Percentiles rank a stretch among this genome's conserved stretches.
Conservation (phyloP, 2,329 filamentous ascomycete species). For the Stagonosporopsis chrysanthemi region DNA sequence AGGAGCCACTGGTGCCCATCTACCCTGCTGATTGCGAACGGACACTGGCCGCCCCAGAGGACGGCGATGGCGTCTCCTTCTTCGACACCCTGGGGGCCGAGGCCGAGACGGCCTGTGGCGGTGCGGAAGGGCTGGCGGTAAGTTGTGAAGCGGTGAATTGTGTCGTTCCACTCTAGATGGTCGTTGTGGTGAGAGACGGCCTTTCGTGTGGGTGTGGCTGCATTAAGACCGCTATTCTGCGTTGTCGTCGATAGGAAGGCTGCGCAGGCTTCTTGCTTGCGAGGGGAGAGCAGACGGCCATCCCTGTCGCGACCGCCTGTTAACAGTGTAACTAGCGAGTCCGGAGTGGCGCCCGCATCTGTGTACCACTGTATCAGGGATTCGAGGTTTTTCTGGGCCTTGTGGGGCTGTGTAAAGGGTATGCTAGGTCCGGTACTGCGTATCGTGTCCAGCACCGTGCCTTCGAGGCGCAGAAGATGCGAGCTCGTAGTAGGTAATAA, state of each 20-base stretch:
- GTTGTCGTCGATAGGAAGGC: background rate
- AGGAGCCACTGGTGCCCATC: constrained; percentile 5
- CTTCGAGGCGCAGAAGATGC: constrained; percentile 13
- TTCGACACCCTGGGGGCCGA: constrained; percentile 15
- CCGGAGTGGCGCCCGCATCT: background rate
- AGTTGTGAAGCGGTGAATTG: constrained; percentile 15
- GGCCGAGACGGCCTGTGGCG: constrained; percentile 16
- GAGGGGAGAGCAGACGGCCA: background rate
- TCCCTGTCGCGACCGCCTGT: constrained; percentile 13
- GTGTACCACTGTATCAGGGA: constrained; percentile 16
- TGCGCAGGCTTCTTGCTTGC: background rate
- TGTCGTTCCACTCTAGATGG: background rate
- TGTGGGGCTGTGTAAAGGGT: background rate
- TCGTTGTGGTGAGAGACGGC: background rate
- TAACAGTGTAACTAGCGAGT: constrained; percentile 13
- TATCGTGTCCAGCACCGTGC: constrained; percentile 13
- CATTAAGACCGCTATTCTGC: background rate
- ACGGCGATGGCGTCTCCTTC: constrained; percentile 24
- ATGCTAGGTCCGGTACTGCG: background rate
- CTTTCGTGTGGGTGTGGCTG: background rate
- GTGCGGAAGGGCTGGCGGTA: constrained; percentile 26
- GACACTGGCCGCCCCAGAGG: constrained; percentile 30
- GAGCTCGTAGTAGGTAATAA: background rate
- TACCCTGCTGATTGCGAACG: constrained; percentile 14
- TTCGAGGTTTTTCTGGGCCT: background rate